A percentile compares a stretch with the other conserved stretches of the same genome.
phyloP scores from a whole-genome alignment of 495 filamentous ascomycete species.

The Penicillium robsamsonii region DNA sequence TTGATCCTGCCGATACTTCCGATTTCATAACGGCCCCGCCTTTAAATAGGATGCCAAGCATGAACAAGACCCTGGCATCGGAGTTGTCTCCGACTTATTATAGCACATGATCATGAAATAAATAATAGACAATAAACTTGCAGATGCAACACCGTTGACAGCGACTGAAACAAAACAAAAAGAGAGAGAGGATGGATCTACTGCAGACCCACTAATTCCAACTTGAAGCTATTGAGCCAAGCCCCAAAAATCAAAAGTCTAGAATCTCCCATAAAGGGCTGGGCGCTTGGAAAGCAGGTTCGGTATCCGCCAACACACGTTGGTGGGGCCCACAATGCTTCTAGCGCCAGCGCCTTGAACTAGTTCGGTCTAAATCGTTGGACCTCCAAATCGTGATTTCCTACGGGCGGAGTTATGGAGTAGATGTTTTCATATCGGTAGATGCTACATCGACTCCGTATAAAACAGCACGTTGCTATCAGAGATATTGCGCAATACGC shows the following conservation, averaged over 20 bases:
- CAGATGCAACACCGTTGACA: background rate
- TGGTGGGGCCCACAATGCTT: slow-evolving; percentile 7
- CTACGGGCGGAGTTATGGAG: background rate
- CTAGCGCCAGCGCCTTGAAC: slow-evolving; percentile 12
- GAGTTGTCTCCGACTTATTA: background rate
- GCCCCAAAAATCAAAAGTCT: slow-evolving; percentile 7
- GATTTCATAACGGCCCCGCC: background rate
- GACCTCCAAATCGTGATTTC: background rate
- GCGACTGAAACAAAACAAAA: background rate
- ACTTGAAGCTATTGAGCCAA: slow-evolving; percentile 7
- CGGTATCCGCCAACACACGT: background rate
- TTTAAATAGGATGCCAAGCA: background rate
- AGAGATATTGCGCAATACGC: background rate
- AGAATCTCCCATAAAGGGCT: slow-evolving; percentile 9
- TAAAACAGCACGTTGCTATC: background rate
- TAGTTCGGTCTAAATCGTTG: slow-evolving; percentile 4
- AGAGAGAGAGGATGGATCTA: slow-evolving; percentile 1
- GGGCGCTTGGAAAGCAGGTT: slow-evolving; percentile 6
- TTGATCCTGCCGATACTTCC: slow-evolving; percentile 1
- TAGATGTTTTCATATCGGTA: background rate
- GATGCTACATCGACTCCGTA: too few species aligned
- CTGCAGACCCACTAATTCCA: slow-evolving; percentile 6
- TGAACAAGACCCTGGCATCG: background rate
- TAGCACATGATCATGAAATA: background rate
- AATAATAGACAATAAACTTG: background rate